These are phyloP conservation scores for Aspergillus amoenus DNA, from an alignment of 2,329 filamentous ascomycete species.

Conservation along the genomic window DNA sequence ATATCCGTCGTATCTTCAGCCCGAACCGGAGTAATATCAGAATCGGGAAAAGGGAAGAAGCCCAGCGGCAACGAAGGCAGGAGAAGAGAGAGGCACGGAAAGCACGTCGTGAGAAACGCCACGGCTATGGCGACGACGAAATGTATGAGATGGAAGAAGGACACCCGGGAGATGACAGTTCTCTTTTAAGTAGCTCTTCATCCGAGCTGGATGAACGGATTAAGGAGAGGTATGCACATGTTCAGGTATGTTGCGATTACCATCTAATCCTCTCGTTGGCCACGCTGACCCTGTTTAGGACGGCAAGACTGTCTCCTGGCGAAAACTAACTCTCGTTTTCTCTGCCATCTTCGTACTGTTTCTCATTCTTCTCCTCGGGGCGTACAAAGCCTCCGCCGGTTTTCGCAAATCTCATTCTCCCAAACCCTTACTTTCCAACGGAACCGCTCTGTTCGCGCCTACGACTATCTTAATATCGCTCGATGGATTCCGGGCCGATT, in stretches of 20 bases:
- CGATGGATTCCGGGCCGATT: conserved; percentile 94
- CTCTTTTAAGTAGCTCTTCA: conserved; percentile 20
- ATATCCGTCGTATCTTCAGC: conserved; percentile 43
- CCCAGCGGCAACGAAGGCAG: conserved; percentile 46
- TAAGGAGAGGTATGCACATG: conserved; percentile 32
- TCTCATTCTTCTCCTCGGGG: conserved; percentile 54
- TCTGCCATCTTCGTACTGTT: conserved; percentile 54
- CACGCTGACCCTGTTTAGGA: conserved; percentile 6
- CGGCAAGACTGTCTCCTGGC: conserved; percentile 26
- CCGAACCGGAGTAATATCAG: conserved; percentile 49
- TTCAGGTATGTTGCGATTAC: conserved; percentile 24
- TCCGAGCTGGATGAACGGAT: conserved; percentile 51
- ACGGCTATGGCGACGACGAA: conserved; percentile 67
- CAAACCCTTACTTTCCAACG: conserved; percentile 61
- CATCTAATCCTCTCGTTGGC: not conserved
- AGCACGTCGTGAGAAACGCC: conserved; percentile 54
- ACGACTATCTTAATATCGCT: conserved; percentile 93
- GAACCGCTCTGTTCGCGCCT: conserved; percentile 82
- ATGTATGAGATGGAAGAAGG: conserved; percentile 93
- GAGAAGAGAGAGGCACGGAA: conserved; percentile 38
- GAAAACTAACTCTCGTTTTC: conserved; percentile 41
- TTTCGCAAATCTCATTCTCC: conserved; percentile 29
- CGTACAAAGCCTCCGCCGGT: conserved; percentile 54
- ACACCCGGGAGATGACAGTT: conserved; percentile 41
- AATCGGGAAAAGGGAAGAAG: conserved; percentile 53